Conservation (phyloP, 2,329 filamentous ascomycete species). For the Aspergillus glaucus region DNA sequence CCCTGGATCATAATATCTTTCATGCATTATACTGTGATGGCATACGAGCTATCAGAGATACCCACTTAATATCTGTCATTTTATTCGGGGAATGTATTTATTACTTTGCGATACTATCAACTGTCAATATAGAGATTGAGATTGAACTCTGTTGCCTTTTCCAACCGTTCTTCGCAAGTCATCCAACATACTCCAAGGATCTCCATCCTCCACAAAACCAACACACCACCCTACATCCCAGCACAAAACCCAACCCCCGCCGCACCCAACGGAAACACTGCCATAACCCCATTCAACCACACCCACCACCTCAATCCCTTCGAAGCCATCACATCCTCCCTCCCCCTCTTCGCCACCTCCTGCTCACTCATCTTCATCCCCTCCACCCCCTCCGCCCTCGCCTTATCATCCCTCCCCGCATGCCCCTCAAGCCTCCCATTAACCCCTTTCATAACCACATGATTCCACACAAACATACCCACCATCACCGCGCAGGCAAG, state of each 20-base stretch:
- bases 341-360: constrained; percentile 13
- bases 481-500: constrained; percentile 18
- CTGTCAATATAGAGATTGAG: no score
- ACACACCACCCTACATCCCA: constrained; percentile 1
- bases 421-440: constrained; percentile 21
- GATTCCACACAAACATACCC: constrained; percentile 22
- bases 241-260: constrained; percentile 21
- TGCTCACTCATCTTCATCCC: constrained; percentile 12
- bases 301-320: constrained; percentile 16
- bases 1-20: not conserved
- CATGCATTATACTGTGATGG: not conserved
- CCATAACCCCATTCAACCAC: constrained; percentile 17
- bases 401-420: constrained; percentile 18
- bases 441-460: constrained; percentile 17
- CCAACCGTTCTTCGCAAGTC: not conserved
- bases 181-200: not conserved
- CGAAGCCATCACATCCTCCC: constrained; percentile 14
- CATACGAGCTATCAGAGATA: constrained; percentile 1
- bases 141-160: no score
- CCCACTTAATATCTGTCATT: not conserved
- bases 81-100: not conserved
- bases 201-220: not conserved
- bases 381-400: constrained; percentile 15
- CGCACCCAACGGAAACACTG: constrained; percentile 16
- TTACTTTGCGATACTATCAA: no score